Conservation (phyloP, 495 filamentous ascomycete genomes). For the Penicillium macrosclerotiorum region DNA sequence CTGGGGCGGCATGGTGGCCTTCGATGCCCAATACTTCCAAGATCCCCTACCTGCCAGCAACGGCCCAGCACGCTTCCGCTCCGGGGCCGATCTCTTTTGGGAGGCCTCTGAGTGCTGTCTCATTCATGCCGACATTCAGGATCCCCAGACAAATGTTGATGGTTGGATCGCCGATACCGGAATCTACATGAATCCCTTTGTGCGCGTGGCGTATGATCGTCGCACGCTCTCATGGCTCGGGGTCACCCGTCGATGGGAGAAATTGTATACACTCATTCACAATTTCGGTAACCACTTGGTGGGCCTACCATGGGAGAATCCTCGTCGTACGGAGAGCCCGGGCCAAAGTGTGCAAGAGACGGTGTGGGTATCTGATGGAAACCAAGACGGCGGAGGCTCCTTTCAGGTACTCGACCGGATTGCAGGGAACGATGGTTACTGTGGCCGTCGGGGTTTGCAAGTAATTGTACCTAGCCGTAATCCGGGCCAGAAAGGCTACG, state of each 20-base stretch:
- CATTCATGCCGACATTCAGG: conserved; percentile 68
- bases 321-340: conserved; percentile 52
- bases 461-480: conserved; percentile 52
- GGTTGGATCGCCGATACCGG: no score
- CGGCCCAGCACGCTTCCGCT: conserved; percentile 62
- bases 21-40: conserved; percentile 66
- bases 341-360: conserved; percentile 54
- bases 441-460: conserved; percentile 54
- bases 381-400: conserved; percentile 32
- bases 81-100: conserved; percentile 64
- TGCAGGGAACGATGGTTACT: conserved; percentile 53
- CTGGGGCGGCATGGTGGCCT: conserved; percentile 81
- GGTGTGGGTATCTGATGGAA: conserved; percentile 47
- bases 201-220: conserved; percentile 64
- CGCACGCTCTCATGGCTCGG: conserved; percentile 54
- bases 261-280: conserved; percentile 55
- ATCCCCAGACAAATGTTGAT: no score
- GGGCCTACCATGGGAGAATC: conserved; percentile 56
- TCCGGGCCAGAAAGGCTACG: conserved; percentile 54
- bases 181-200: conserved; percentile 70
- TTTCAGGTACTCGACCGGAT: conserved; percentile 42
- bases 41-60: neutral
- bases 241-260: conserved; percentile 56
- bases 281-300: conserved; percentile 50
- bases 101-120: conserved; percentile 80